Percentiles rank a stretch among this genome's conserved stretches.
Evolutionary conservation across 192 early-diverging fungal genomes (phyloP).

Genomic region (Diversispora epigaea): DNA sequence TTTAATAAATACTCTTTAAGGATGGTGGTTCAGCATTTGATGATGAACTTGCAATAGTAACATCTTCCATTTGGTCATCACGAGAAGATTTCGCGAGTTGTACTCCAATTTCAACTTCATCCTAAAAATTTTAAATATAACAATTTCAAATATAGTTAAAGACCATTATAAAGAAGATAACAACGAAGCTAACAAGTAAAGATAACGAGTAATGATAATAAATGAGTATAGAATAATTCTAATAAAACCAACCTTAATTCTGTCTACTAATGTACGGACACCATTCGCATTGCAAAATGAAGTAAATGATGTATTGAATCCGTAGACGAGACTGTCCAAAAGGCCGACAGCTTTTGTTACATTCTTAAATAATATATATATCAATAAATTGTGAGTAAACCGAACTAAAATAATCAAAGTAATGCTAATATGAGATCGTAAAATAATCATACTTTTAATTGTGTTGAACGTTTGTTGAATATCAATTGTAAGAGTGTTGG

Average conservation of each 20-base stretch:
- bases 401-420: conserved; percentile 34
- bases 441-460: conserved; percentile 55
- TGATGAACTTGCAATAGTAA: conserved; percentile 31
- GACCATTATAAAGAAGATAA: not conserved
- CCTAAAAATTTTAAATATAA: conserved; percentile 29
- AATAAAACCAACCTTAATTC: conserved; percentile 83
- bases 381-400: not conserved
- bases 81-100: conserved; percentile 34
- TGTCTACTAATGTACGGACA: conserved; percentile 68
- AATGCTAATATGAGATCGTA: not conserved
- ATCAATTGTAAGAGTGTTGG: conserved; percentile 75
- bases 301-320: conserved; percentile 71
- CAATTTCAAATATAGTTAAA: not conserved
- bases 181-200: not conserved
- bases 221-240: no score
- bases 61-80: conserved; percentile 45
- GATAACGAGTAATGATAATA: not conserved
- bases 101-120: conserved; percentile 56
- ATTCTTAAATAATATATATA: conserved; percentile 41
- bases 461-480: conserved; percentile 55
- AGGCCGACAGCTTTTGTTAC: conserved; percentile 71
- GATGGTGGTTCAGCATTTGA: not conserved
- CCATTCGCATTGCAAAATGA: conserved; percentile 84
- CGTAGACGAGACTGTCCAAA: conserved; percentile 80
- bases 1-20: not conserved